Percentiles rank a stretch among this genome's conserved stretches.
phyloP scores from a whole-genome alignment of 208 protist species.

The Zelonia costaricensis region DNA sequence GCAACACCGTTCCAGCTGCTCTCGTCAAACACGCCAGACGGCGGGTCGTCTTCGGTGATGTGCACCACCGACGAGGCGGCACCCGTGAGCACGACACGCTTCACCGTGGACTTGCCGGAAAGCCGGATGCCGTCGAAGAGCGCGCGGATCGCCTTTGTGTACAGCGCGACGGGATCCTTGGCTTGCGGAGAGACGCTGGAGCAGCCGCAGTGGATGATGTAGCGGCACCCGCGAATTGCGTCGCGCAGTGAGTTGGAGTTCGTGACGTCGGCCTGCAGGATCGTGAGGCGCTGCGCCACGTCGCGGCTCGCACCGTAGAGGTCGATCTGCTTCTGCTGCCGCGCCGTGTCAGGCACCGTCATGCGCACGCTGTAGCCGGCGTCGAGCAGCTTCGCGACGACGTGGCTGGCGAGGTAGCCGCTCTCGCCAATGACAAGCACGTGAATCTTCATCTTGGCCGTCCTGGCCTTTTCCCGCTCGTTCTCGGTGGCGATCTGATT shows the following conservation, averaged over 20 bases:
- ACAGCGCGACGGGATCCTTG: conserved; percentile 52
- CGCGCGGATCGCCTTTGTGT: conserved; percentile 76
- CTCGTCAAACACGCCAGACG: conserved; percentile 75
- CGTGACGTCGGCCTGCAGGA: conserved; percentile 76
- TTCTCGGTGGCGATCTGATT: conserved; percentile 80
- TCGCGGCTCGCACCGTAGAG: conserved; percentile 64
- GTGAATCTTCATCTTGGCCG: conserved; percentile 75
- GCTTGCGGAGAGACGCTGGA: conserved; percentile 31
- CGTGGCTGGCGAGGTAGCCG: conserved; percentile 83
- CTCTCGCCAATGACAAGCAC: conserved; percentile 89
- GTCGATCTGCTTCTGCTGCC: conserved; percentile 67
- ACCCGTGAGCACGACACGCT: conserved; percentile 85
- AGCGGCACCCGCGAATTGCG: conserved; percentile 77
- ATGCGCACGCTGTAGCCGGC: conserved; percentile 88
- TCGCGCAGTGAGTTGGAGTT: conserved; percentile 76
- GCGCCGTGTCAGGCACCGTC: conserved; percentile 53
- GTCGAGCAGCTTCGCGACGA: conserved; percentile 83
- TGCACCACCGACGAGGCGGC: conserved; percentile 80
- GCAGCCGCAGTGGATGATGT: conserved; percentile 90
- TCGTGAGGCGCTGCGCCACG: conserved; percentile 56
- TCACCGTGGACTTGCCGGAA: conserved; percentile 76
- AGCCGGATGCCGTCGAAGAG: conserved; percentile 88
- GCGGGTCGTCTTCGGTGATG: conserved; percentile 66
- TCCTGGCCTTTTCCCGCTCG: conserved; percentile 70
- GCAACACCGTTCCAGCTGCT: conserved; percentile 79